Evolutionary conservation across 805 yeast genomes (phyloP), one percentile per base, ranked within the genome.

Genomic region (Suhomyces kilbournensis): DNA sequence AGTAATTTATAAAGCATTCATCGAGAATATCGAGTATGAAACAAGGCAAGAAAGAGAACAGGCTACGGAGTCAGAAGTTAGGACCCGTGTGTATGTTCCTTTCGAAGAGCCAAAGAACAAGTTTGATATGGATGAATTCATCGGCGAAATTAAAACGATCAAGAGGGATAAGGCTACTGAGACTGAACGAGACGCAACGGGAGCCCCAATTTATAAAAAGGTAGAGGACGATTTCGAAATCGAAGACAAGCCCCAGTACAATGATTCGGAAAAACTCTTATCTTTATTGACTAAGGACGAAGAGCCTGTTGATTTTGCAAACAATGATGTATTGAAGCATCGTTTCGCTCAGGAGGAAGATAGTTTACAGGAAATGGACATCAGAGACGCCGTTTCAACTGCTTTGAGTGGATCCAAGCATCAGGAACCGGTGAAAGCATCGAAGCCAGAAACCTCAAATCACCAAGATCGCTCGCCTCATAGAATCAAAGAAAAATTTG

Each of bases 321-420:
- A 19, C 8, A 46, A 50, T 26, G 52, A 44, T 14, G 39, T 43
- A 14, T 46, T 46, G 48, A 39, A 47, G 15, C 40, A 48, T 26
- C 49, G 35, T 22, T 35, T 50, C 2, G 38, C 7, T 12, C 47
- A 47, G 14, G 44, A 42, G 22, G 22, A 46, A 7, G 47, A 51
- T 38, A 45, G 47, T 12, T 20, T 15, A 14, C 28, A 30, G 2
- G 67, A 64, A 38, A 46, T 40, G 17, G 56, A 55, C 6, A 58
- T 66, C 26, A 59, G 56, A 44, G 63, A 65, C 46, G 69, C 67
- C 0, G 57, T 64, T 23, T 49, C 65, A 3, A 56, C 49, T n/a
- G 68, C 68, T 3, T 57, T 62, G 57, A 61, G 60, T 39, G 58
- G 53, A 14, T 19, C 17, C 20, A 30, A 17, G 19, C 10, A 17